Evolutionary conservation across 31 red algal species (phyloP).

Genomic region (Asparagopsis taxiformis): DNA sequence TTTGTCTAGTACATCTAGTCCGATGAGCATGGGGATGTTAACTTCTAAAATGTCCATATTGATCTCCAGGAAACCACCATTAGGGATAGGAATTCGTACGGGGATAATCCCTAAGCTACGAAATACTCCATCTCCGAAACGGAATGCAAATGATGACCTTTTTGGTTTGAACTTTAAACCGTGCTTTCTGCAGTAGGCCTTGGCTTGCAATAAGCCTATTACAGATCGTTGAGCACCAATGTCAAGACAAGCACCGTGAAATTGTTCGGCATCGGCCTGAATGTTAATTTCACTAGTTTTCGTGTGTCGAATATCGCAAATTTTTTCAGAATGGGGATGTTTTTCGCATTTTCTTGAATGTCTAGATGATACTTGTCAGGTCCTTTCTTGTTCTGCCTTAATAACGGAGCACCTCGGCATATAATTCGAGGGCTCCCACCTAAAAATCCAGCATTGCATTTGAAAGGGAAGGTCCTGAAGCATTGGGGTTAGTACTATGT

Average conservation of each 20-base stretch:
- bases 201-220: conserved; percentile 7
- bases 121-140: background rate
- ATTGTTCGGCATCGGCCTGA: background rate
- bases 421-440: too few relatives aligned
- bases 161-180: background rate
- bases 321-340: background rate
- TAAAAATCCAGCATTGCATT: too few relatives aligned
- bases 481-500: too few relatives aligned
- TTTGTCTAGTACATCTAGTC: conserved; percentile 9
- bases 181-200: background rate
- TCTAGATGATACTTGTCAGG: background rate
- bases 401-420: too few relatives aligned
- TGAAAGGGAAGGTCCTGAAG: too few relatives aligned
- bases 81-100: conserved; percentile 5
- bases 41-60: background rate
- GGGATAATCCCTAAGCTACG: conserved; percentile 4
- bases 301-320: background rate
- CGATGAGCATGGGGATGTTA: conserved; percentile 23
- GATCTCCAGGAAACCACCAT: background rate
- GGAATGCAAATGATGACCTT: background rate
- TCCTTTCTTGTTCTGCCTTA: background rate
- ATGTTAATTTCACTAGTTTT: background rate
- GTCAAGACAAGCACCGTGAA: background rate
- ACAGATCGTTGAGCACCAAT: conserved; percentile 22
- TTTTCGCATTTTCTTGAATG: background rate